Base-by-base conservation (phyloP, 2,329 filamentous ascomycete genomes). In the Thielaviopsis populi region DNA sequence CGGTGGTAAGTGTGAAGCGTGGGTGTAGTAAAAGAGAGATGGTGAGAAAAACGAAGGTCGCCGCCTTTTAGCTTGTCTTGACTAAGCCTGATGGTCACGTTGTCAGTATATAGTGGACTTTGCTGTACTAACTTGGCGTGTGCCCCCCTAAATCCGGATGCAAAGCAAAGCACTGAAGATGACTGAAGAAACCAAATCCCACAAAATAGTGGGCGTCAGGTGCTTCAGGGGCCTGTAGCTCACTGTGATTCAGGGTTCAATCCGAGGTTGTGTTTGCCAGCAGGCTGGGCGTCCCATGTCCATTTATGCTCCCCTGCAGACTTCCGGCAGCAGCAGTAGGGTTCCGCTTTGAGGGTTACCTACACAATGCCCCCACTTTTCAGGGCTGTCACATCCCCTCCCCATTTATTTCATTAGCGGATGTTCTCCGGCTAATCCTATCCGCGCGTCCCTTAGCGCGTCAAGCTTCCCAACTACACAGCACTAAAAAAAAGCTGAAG, bases 401-500 rank as follows among this genome's bases (percentile, higher is more conserved):
- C 24, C 24, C 53, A 30, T 15, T n/a, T 56, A 24, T n/a, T 33
- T 13, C 1, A n/a, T 37, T 37, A 33, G 27, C 13, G 53, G 53
- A 11, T 56, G 53, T 37, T 56, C 30, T 37, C 10, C 53, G 53
- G 53, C 53, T 56, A 56, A 56, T 33, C 5, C 27, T 5, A 54
- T 19, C n/a, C 53, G 30, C 53, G 53, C 27, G 53, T 56, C 10
- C 10, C 24, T 19, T 56, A 37, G 53, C 27, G 24, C 27, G 53
- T 56, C 53, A 33, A 56, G 53, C 53, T 37, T 33, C 13, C 53
- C 15, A 56, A 33, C 53, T 19, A 56, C 13, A 40, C 22, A 56
- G 30, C 19, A 41, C 22, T 43, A 33, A 30, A 27, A 61, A 37
- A 61, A 37, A 60, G 54, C 60, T 60, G 19, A 54, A 58, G 58